A percentile compares a stretch with the other conserved stretches of the same genome.
These are phyloP conservation scores for Chlamydomonas reinhardtii DNA, from an alignment of 163 green algal species.

Conservation along the genomic window DNA sequence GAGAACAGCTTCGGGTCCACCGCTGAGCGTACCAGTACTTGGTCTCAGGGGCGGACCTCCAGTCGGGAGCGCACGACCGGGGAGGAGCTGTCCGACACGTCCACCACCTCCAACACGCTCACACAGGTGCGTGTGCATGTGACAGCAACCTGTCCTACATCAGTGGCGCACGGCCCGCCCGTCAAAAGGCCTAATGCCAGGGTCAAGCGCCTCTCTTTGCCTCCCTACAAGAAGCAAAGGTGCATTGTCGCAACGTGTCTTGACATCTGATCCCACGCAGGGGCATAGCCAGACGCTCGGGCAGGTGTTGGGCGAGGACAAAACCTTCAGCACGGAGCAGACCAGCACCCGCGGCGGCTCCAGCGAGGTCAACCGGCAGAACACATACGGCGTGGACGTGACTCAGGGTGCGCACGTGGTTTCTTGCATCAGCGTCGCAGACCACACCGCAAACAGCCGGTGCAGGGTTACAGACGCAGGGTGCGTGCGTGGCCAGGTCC, in stretches of 20 bases:
- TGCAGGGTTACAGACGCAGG: no score
- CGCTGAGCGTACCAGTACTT: neutral
- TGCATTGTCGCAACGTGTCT: no score
- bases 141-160: no score
- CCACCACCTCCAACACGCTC: slow-evolving; percentile 7
- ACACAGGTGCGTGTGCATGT: neutral
- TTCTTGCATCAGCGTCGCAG: no score
- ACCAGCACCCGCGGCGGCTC: slow-evolving; percentile 12
- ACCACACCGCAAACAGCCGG: no score
- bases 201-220: no score
- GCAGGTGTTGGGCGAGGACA: neutral
- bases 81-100: neutral
- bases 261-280: neutral
- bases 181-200: no score
- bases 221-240: no score
- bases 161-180: no score
- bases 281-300: slow-evolving; percentile 19
- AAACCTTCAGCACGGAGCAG: slow-evolving; percentile 14
- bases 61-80: slow-evolving; percentile 12
- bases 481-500: no score
- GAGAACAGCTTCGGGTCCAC: neutral
- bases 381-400: slow-evolving; percentile 5
- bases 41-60: neutral
- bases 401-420: neutral
- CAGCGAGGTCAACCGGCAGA: neutral